Evolutionary conservation across 1,284 basidiomycete species (phyloP), one percentile per base, ranked within the genome.

Genomic region (Ustilago hordei): DNA sequence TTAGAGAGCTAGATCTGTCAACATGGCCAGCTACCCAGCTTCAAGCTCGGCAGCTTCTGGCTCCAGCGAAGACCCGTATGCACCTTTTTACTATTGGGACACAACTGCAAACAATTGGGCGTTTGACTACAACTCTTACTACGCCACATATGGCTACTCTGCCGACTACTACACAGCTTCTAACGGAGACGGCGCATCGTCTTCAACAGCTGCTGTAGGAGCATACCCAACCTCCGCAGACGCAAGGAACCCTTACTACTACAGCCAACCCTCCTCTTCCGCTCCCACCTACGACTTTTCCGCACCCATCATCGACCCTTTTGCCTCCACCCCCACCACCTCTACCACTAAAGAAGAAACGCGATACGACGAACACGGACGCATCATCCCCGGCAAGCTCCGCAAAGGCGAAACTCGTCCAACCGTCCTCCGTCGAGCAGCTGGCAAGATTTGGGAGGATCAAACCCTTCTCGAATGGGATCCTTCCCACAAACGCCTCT

Each of bases 391-490:
- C 0, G 85, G 84, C n/a, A 70, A 75, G 11, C 69, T 86, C 7
- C 92, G 92, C 1, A 94, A 94, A 86, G 94, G 94, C 62, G 94
- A 95, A 55, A 97, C 95, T 87, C 89, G 97, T 55, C 92, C 92
- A 57, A 99, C 97, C 4, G 97, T 99, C 11, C 87, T 99, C 59
- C 90, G 97, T 41, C 97, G 97, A 86, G 96, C 95, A 0, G 95
- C 90, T 55, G 97, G 97, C 23, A 95, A 95, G 87, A 91, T 94
- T 15, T 99, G 96, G 95, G 97, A 99, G 87, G 97, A 99, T 86
- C 93, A 94, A 86, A 97, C 95, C 2, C 88, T 99, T 60, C 87
- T 99, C 17, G 97, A 99, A 76, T 99, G 97, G 97, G 97, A 95
- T 87, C 93, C 97, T 54, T 94, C 93, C 13, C 99, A 98, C 94